phyloP scores from a whole-genome alignment of 305 asterid species.

The Withania somnifera region DNA sequence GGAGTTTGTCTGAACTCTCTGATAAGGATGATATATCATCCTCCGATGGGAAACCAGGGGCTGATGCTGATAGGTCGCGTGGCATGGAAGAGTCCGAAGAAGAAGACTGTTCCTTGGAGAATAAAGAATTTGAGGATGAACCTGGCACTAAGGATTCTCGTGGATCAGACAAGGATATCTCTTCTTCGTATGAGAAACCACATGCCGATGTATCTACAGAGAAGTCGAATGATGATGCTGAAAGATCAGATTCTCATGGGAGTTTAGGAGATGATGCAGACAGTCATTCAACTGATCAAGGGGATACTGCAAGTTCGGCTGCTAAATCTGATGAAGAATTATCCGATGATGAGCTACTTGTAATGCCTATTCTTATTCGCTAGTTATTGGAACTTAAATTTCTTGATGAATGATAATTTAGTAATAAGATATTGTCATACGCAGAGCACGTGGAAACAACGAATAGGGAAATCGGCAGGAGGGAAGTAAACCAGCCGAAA shows the following conservation, averaged over 20 bases:
- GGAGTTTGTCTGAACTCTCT: conserved; percentile 26
- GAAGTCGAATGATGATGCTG: conserved; percentile 26
- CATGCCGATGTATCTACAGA: conserved; percentile 27
- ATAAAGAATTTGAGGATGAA: conserved; percentile 31
- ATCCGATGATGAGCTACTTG: conserved; percentile 90
- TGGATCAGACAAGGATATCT: conserved; percentile 39
- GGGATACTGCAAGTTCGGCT: conserved; percentile 19
- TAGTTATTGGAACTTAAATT: not conserved
- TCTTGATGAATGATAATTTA: not conserved
- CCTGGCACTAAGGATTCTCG: conserved; percentile 23
- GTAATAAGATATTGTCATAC: conserved; percentile 13
- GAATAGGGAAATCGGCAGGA: conserved; percentile 45
- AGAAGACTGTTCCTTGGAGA: conserved; percentile 41
- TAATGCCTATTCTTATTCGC: conserved; percentile 14
- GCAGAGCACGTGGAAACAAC: conserved; percentile 79
- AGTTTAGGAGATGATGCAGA: conserved; percentile 13
- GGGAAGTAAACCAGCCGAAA: conserved; percentile 10
- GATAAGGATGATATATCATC: conserved; percentile 23
- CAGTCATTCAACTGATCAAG: conserved; percentile 16
- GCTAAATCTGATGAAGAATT: conserved; percentile 35
- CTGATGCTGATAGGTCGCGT: conserved; percentile 27
- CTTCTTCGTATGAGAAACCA: conserved; percentile 44
- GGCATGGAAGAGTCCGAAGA: conserved; percentile 44
- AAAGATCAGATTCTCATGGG: conserved; percentile 15
- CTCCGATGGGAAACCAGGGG: conserved; percentile 27